A percentile compares a stretch with the other conserved stretches of the same genome.
Evolutionary conservation across 2,329 filamentous ascomycete genomes (phyloP).

Genomic region (Aspergillus brunneoviolaceus): DNA sequence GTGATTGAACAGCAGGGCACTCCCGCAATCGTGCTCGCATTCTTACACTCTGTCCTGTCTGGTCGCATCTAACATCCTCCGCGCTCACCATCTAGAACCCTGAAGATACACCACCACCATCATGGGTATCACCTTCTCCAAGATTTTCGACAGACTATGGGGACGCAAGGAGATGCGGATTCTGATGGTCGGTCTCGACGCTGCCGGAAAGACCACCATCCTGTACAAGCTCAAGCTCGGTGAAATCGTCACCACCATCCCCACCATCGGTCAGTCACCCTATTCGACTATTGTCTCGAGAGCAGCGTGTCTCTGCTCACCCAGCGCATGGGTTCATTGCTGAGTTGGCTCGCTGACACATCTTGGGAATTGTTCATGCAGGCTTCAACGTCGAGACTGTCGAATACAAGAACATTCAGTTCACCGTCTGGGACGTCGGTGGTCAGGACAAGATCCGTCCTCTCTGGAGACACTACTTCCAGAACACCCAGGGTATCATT

Average conservation of each 20-base stretch:
- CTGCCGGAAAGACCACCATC: conserved; percentile 99
- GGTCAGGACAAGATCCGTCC: conserved; percentile 99
- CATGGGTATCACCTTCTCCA: conserved; percentile 98
- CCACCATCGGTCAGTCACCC: conserved; percentile 78
- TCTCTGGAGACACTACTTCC: conserved; percentile 99
- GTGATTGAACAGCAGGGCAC: neutral
- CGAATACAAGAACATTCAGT: conserved; percentile 99
- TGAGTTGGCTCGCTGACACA: conserved; percentile 12
- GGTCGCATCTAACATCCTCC: conserved; percentile 21
- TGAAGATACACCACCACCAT: conserved; percentile 48
- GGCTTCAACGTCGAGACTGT: conserved; percentile 99
- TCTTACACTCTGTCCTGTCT: conserved; percentile 7
- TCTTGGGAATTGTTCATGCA: conserved; percentile 35
- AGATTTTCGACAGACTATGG: conserved; percentile 93
- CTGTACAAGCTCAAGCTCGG: conserved; percentile 99
- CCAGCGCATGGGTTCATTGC: neutral
- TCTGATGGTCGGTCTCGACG: conserved; percentile 98
- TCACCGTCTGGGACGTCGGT: conserved; percentile 99
- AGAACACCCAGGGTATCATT: conserved; percentile 99
- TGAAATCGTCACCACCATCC: conserved; percentile 97
- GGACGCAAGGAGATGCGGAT: conserved; percentile 99
- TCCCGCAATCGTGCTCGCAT: conserved; percentile 1
- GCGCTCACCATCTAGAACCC: conserved; percentile 17
- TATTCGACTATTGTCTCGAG: conserved; percentile 7
- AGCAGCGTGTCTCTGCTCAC: neutral